Conservation (phyloP, 441 rosid genomes). For the Adansonia madagascariensis region DNA sequence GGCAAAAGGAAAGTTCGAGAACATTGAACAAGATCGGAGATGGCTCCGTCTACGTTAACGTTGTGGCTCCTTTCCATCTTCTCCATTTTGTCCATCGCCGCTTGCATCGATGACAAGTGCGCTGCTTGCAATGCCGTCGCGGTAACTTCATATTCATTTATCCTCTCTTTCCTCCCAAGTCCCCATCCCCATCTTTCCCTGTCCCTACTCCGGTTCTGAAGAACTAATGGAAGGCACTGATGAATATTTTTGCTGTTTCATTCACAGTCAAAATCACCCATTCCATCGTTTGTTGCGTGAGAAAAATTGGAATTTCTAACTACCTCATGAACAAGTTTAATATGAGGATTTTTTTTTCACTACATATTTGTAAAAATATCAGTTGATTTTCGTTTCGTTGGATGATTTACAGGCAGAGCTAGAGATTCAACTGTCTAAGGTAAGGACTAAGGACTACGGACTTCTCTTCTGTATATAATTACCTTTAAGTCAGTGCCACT, state of each 20-base stretch:
- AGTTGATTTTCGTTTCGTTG: conserved; percentile 17
- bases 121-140: conserved; percentile 88
- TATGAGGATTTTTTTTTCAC: too few species aligned
- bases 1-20: not conserved
- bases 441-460: conserved; percentile 32
- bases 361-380: not conserved
- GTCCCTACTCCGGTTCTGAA: not conserved
- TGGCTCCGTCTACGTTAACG: not conserved
- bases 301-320: not conserved
- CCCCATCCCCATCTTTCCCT: not conserved
- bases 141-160: conserved; percentile 41
- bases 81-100: conserved; percentile 39
- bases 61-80: conserved; percentile 29
- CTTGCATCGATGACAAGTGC: conserved; percentile 72
- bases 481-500: not conserved
- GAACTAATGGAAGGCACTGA: not conserved
- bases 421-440: conserved; percentile 76
- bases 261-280: not conserved
- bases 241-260: not conserved
- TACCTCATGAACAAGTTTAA: too few species aligned
- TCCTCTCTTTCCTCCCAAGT: not conserved
- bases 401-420: conserved; percentile 71
- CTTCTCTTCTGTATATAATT: not conserved
- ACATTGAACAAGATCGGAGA: not conserved
- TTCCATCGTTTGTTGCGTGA: not conserved